Evolutionary conservation across 2,329 filamentous ascomycete species (phyloP).

Genomic region (Westerdykella ornata): DNA sequence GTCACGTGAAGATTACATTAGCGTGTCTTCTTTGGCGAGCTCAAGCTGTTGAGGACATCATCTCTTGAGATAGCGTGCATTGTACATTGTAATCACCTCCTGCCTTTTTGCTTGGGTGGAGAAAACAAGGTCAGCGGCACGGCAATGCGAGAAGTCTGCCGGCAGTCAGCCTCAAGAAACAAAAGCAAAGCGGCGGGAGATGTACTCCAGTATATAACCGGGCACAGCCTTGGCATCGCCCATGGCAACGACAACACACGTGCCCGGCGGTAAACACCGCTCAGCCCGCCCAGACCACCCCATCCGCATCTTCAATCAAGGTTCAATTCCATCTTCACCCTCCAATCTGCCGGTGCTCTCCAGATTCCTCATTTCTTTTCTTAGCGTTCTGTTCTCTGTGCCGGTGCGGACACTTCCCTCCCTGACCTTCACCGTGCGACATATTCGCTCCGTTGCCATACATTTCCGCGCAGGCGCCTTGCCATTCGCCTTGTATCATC

Average conservation of each 20-base stretch:
- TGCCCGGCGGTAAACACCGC: constrained; percentile 20
- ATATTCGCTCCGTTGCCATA: constrained; percentile 7
- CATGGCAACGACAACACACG: constrained; percentile 15
- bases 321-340: constrained; percentile 23
- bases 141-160: too few relatives aligned
- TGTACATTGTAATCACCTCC: too few relatives aligned
- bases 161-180: not conserved
- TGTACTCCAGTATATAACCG: not conserved
- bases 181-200: not conserved
- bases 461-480: constrained; percentile 23
- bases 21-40: not conserved
- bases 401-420: constrained; percentile 19
- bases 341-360: constrained; percentile 15
- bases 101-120: too few relatives aligned
- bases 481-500: constrained; percentile 20
- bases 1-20: constrained; percentile 2
- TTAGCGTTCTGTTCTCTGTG: constrained; percentile 17
- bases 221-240: constrained; percentile 8
- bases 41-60: too few relatives aligned
- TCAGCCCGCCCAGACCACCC: constrained; percentile 12
- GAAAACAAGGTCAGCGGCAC: too few relatives aligned
- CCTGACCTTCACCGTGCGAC: constrained; percentile 9
- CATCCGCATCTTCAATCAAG: too few relatives aligned
- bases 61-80: too few relatives aligned
- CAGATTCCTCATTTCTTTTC: constrained; percentile 31